phyloP scores from a whole-genome alignment of 441 rosid genomes.

The Corymbia calophylla region DNA sequence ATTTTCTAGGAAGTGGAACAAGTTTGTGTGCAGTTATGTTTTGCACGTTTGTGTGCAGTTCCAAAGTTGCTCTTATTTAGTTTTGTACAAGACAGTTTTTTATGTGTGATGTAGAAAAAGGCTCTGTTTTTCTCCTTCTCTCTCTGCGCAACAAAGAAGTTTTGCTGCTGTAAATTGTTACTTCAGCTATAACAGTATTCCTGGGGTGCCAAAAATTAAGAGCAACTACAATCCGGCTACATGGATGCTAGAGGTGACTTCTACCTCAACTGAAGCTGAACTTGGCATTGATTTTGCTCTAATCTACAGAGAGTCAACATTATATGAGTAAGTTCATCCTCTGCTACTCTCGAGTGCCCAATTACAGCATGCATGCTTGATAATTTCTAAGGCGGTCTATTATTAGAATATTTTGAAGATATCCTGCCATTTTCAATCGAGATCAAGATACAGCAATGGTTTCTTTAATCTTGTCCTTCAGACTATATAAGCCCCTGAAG shows the following conservation, averaged over 20 bases:
- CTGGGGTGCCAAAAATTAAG: conserved; percentile 31
- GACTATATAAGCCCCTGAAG: background rate
- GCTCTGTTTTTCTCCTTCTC: too few relatives aligned
- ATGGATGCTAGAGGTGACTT: conserved; percentile 55
- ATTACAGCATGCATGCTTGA: background rate
- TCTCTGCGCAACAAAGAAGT: too few relatives aligned
- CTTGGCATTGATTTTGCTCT: conserved; percentile 39
- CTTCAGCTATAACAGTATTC: too few relatives aligned
- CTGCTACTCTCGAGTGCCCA: background rate
- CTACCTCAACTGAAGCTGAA: conserved; percentile 36
- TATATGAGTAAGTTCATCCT: conserved; percentile 25
- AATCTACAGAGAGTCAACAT: conserved; percentile 33
- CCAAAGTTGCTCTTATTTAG: too few relatives aligned
- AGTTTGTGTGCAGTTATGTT: too few relatives aligned
- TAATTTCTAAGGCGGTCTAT: background rate
- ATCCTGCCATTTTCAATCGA: background rate
- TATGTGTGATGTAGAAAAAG: too few relatives aligned
- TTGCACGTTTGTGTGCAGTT: too few relatives aligned
- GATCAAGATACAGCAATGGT: background rate
- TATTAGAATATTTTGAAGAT: background rate
- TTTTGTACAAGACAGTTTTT: too few relatives aligned
- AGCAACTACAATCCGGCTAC: conserved; percentile 53
- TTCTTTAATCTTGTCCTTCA: background rate
- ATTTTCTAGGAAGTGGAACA: too few relatives aligned
- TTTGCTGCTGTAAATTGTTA: too few relatives aligned